Percentiles rank a stretch among this genome's conserved stretches.
phyloP scores from a whole-genome alignment of 2,329 filamentous ascomycete genomes.

The Torrubiella hemipterigena region DNA sequence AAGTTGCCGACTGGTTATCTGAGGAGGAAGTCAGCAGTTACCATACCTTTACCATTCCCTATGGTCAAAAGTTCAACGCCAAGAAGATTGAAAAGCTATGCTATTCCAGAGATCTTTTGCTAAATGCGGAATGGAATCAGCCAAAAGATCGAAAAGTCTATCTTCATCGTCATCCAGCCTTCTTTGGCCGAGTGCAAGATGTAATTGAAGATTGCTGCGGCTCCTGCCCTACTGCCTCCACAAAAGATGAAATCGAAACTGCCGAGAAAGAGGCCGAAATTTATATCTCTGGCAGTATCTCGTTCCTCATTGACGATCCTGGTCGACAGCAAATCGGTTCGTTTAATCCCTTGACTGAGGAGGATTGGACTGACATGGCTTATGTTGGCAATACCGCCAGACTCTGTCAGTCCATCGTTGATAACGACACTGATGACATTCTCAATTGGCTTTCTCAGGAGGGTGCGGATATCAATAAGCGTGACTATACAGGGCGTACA shows the following conservation, averaged over 20 bases:
- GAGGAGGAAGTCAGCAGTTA: constrained; percentile 70
- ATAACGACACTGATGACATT: constrained; percentile 58
- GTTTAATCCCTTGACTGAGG: constrained; percentile 70
- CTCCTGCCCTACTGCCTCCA: constrained; percentile 57
- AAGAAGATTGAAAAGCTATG: constrained; percentile 71
- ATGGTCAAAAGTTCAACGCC: constrained; percentile 48
- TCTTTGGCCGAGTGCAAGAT: constrained; percentile 66
- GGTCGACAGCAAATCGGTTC: constrained; percentile 60
- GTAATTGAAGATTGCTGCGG: constrained; percentile 75
- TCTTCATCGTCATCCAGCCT: constrained; percentile 74
- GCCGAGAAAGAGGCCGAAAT: constrained; percentile 61
- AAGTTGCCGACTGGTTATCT: constrained; percentile 73
- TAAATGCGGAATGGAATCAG: constrained; percentile 83
- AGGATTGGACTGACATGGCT: constrained; percentile 87
- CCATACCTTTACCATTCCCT: constrained; percentile 63
- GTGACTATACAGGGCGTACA: constrained; percentile 69
- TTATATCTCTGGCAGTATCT: constrained; percentile 62
- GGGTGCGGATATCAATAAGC: constrained; percentile 55
- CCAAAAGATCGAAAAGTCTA: constrained; percentile 62
- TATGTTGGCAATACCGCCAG: constrained; percentile 70
- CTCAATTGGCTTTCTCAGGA: constrained; percentile 58
- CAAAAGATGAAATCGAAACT: constrained; percentile 58
- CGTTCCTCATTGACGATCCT: constrained; percentile 70
- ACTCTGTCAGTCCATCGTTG: constrained; percentile 72
- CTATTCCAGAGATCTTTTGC: constrained; percentile 67